Evolutionary conservation across 495 filamentous ascomycete genomes (phyloP), one percentile per base, ranked within the genome.

Genomic region (Xylaria scruposa): DNA sequence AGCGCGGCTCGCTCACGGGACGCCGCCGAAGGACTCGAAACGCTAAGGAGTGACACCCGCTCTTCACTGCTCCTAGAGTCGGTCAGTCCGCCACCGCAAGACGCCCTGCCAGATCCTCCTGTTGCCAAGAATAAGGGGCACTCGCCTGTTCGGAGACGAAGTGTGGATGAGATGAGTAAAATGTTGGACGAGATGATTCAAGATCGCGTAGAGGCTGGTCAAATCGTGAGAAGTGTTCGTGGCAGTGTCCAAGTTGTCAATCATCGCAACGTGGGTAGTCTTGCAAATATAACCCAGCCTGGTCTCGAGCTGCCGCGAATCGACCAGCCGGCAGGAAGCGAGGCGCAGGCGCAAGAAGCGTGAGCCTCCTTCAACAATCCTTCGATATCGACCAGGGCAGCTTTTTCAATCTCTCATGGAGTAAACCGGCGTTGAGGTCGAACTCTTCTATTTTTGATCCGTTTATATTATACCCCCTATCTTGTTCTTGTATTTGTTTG

Each of bases 161-260:
- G 92, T 70, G 90, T 95, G 58, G 93, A 96, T 73, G 94, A 97
- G 79, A 92, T 97, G 87, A 96, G 92, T 67, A 87, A 90, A 59
- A 93, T 97, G 82, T 87, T 97, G 40, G 94, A 97, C 73, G 92
- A 96, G 80, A 97, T 97, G 94, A 96, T 97, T 70, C 92, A 93
- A 79, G 91, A 94, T 77, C 89, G 92, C 26, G 91, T 95, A 63
- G 92, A 94, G 73, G 85, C 85, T 38, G 91, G 91, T 19, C 86
- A 90, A 60, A 74, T 91, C 53, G 83, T 91, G 36, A 87, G 90
- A 67, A 85, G 89, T 54, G 80, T 81, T 42, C 84, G 89, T 62
- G 89, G 89, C 17, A 88, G 86, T 70, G 82, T 90, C 46, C 82
- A 84, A 36, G 67, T 90, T 33, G 82, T 83, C 19, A 76, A 74